These are phyloP conservation scores for Dactylellina sp. DNA, from an alignment of 2,329 filamentous ascomycete genomes.

Conservation along the genomic window DNA sequence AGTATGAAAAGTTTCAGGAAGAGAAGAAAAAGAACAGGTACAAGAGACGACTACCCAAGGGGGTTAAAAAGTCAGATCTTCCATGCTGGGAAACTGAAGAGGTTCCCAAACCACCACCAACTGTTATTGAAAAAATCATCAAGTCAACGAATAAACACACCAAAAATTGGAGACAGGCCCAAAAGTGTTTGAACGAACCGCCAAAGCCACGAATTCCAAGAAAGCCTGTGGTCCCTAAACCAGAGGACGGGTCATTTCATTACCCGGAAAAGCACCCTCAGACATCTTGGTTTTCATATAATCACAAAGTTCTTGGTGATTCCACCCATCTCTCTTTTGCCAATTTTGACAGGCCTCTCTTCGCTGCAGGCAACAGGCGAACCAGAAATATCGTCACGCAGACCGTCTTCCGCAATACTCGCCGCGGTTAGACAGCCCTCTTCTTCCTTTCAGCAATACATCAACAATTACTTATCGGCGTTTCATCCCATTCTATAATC, in stretches of 20 bases:
- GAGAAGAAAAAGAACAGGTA: background rate
- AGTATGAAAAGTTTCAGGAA: background rate
- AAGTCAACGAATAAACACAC: conserved; percentile 11
- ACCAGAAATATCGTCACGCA: conserved; percentile 10
- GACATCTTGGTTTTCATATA: conserved; percentile 30
- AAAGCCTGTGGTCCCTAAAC: conserved; percentile 1
- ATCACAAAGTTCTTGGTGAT: background rate
- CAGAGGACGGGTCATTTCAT: background rate
- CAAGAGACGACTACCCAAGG: background rate
- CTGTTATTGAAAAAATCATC: conserved; percentile 1
- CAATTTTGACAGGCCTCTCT: conserved; percentile 7
- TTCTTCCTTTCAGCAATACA: background rate
- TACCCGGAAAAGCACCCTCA: background rate
- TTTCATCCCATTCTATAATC: conserved; percentile 6
- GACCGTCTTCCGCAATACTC: background rate
- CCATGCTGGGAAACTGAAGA: background rate
- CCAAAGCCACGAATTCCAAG: background rate
- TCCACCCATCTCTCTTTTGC: background rate
- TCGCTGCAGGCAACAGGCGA: background rate
- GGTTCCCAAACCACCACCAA: background rate
- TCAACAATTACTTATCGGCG: conserved; percentile 6
- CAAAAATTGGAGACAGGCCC: conserved; percentile 6
- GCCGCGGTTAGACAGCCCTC: background rate
- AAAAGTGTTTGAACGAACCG: background rate
- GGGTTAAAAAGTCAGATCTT: background rate